Conservation (phyloP, 2,329 filamentous ascomycete species). For the Pezicula neosporulosa region DNA sequence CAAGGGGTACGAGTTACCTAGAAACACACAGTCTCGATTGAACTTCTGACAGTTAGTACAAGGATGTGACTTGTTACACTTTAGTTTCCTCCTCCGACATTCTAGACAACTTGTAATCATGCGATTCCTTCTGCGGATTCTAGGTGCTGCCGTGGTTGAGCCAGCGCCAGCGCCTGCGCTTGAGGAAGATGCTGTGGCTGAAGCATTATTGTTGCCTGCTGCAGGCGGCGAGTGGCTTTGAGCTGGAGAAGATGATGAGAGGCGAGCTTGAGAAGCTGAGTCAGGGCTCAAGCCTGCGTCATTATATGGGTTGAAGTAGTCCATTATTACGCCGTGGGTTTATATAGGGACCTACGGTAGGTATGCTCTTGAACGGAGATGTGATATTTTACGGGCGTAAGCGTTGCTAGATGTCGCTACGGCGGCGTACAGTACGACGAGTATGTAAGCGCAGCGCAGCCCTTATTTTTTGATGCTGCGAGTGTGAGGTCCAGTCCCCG, state of each 20-base stretch:
- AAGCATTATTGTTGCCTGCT: background rate
- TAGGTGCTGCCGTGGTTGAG: slow-evolving; percentile 14
- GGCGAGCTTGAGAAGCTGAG: background rate
- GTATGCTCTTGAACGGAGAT: background rate
- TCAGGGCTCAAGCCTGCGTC: background rate
- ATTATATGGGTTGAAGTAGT: background rate
- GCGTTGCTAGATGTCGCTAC: background rate
- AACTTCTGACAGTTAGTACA: slow-evolving; percentile 57
- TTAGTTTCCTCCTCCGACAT: slow-evolving; percentile 72
- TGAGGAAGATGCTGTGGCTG: background rate
- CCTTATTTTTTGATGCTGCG: no score
- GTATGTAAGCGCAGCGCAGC: no score
- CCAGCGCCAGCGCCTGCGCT: background rate
- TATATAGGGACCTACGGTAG: background rate
- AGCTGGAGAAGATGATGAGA: background rate
- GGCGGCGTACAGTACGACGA: no score
- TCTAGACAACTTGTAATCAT: slow-evolving; percentile 68
- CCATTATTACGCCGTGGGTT: background rate
- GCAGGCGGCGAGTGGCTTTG: background rate
- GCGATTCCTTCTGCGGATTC: slow-evolving; percentile 48
- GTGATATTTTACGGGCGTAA: background rate
- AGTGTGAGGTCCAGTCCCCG: no score
- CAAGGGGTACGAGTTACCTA: slow-evolving; percentile 19
- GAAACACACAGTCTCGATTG: slow-evolving; percentile 36
- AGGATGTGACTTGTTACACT: slow-evolving; percentile 71